Evolutionary conservation across 805 yeast species (phyloP), one percentile per base, ranked within the genome.

Genomic region (Ogataea philodendri): DNA sequence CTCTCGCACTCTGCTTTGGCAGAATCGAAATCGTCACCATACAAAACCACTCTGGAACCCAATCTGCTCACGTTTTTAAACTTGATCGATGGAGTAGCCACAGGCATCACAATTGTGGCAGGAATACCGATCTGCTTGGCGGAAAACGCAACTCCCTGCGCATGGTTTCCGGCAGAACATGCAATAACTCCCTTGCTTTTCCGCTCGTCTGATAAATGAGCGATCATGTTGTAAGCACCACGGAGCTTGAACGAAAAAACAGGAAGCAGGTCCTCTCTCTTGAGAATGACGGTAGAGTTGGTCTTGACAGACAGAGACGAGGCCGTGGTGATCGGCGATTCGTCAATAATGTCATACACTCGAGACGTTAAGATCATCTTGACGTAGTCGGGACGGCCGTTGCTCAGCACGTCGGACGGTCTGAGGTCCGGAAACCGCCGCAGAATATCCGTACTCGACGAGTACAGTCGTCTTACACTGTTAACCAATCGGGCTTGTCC

Each of bases 91-190:
- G 99, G 98, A 1, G 98, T 93, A 3, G 94, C 90, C 3, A 86
- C 80, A 3, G 99, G 99, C 99, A 93, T 93, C 29, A 93, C 97
- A 35, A 93, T 93, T 5, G 97, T 90, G 4, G 97, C 90, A 3
- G 96, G 93, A 35, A 93, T 87, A 17, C 81, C 82, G 54, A 93
- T 67, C 41, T 81, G 77, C 42, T 77, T 78, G 4, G 97, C 96
- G 15, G 95, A 83, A 58, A 64, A 90, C 0, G 98, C 98, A 9
- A 93, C 97, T 48, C 99, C 99, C 59, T 93, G 99, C 1, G 99
- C 99, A 53, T 93, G 99, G 62, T 93, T 93, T 22, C 99, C 99
- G 4, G 99, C 99, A 19, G 97, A 87, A 54, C 97, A 93, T 0
- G 97, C 97, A 57, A 94, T 84, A 37, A 93, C 97, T 51, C 99